Percentiles rank a stretch among this genome's conserved stretches.
phyloP scores from a whole-genome alignment of 2,329 filamentous ascomycete species.

The Diaporthe capsici region DNA sequence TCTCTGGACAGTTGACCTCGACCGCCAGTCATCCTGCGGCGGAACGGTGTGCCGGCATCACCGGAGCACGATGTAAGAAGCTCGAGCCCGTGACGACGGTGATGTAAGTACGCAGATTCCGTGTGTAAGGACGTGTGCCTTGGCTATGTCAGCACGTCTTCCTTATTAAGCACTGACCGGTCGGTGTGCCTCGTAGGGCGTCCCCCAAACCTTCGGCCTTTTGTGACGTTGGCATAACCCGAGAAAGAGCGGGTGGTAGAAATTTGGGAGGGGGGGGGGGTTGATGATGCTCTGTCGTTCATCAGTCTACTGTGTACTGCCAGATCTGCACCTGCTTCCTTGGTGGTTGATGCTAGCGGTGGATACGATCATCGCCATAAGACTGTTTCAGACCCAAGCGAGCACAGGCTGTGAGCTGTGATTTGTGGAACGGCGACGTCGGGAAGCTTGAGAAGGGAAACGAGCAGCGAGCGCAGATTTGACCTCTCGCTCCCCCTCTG shows the following conservation, averaged over 20 bases:
- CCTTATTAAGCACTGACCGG: constrained; percentile 36
- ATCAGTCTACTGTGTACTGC: constrained; percentile 30
- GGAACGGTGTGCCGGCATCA: constrained; percentile 7
- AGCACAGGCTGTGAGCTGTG: constrained; percentile 33
- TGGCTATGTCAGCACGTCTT: constrained; percentile 32
- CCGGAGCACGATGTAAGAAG: constrained; percentile 5
- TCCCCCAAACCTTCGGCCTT: constrained; percentile 2
- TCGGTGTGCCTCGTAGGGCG: background rate
- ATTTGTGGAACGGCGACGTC: constrained; percentile 37
- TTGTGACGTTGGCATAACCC: constrained; percentile 3
- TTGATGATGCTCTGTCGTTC: background rate
- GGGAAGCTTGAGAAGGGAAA: constrained; percentile 24
- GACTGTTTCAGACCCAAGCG: constrained; percentile 42
- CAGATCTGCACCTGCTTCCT: constrained; percentile 22
- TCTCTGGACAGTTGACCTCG: background rate
- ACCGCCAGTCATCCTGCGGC: background rate
- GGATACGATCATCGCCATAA: constrained; percentile 37
- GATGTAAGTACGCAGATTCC: constrained; percentile 1
- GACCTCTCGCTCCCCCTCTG: background rate
- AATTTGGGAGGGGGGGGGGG: background rate
- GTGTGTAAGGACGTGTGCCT: background rate
- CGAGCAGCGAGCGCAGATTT: constrained; percentile 21
- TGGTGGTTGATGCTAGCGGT: background rate
- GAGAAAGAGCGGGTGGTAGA: background rate
- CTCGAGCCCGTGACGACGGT: constrained; percentile 21